Evolutionary conservation across 306 rosid species (phyloP), one percentile per base, ranked within the genome.

Genomic region (Begonia masoniana): DNA sequence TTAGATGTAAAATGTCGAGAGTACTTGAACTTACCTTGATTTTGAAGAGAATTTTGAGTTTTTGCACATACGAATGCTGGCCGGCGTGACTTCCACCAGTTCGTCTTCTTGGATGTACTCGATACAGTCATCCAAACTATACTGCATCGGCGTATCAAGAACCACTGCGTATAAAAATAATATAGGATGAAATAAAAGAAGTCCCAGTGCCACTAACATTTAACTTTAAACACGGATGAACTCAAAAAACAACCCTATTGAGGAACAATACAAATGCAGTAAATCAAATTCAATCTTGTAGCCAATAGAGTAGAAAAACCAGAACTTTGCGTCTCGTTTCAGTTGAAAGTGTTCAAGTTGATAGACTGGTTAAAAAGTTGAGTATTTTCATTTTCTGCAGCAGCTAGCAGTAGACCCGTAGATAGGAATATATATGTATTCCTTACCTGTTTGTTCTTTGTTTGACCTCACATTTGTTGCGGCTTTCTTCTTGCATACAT

Each of bases 31-130:
- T 31, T 81, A 79, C 75, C 79, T 83, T 56, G 74, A 47, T 73
- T 83, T 91, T 85, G 76, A 85, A 17, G 78, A 10, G n/a, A 83
- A 6, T 74, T 79, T 91, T 0, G 94, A 88, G 71, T 86, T 91
- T 71, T 91, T 91, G 83, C 82, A 73, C 88, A 91, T 91, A 57
- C 94, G 77, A 62, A 91, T 86, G 57, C 83, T 75, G 23, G 24
- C 47, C 0, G 96, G 99, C 54, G 96, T 86, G 64, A 83, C 92
- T 71, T 86, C 99, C 9, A 86, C 99, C 15, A 79, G 71, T 68
- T 91, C 99, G 60, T 91, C 99, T 78, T 91, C 96, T 79, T 86
- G 95, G 56, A 91, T 85, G 91, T 91, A 91, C 69, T 91, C 97
- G 26, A 91, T 91, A 78, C 97, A 85, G 71, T 91, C 97, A 53